A percentile compares a stretch with the other conserved stretches of the same genome.
Conservation (phyloP, 495 filamentous ascomycete species). For the Penicillium argentinense region DNA sequence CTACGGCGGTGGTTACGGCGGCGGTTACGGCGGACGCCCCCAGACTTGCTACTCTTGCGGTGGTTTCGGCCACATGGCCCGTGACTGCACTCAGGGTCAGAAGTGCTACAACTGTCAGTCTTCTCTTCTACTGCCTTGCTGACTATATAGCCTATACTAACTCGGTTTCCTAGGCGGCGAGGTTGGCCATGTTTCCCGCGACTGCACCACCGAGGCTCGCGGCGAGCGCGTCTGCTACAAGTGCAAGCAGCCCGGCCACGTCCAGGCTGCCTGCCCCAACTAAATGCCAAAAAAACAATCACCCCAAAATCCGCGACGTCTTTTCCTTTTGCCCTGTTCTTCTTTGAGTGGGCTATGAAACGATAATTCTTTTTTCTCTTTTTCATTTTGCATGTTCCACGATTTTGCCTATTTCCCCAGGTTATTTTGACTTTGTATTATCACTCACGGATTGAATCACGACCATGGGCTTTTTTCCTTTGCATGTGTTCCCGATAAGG, state of each 20-base stretch:
- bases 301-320: not conserved
- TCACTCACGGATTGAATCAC: slow-evolving; percentile 30
- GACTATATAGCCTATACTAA: not conserved
- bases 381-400: slow-evolving; percentile 21
- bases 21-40: slow-evolving; percentile 54
- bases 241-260: slow-evolving; percentile 97
- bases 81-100: slow-evolving; percentile 96
- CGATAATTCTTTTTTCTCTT: slow-evolving; percentile 11
- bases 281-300: slow-evolving; percentile 32
- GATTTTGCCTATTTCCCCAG: slow-evolving; percentile 25
- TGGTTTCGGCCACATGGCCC: slow-evolving; percentile 93
- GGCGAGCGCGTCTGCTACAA: slow-evolving; percentile 98
- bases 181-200: slow-evolving; percentile 89
- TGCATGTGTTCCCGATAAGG: not conserved
- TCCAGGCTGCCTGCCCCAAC: slow-evolving; percentile 90
- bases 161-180: slow-evolving; percentile 61
- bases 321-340: not conserved
- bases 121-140: not conserved
- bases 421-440: slow-evolving; percentile 23
- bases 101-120: slow-evolving; percentile 98
- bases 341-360: no score
- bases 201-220: slow-evolving; percentile 87
- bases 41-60: slow-evolving; percentile 97
- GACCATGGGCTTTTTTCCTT: slow-evolving; percentile 25
- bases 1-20: slow-evolving; percentile 45